Evolutionary conservation across 2,329 filamentous ascomycete genomes (phyloP).

Genomic region (Cladosporium sp.): DNA sequence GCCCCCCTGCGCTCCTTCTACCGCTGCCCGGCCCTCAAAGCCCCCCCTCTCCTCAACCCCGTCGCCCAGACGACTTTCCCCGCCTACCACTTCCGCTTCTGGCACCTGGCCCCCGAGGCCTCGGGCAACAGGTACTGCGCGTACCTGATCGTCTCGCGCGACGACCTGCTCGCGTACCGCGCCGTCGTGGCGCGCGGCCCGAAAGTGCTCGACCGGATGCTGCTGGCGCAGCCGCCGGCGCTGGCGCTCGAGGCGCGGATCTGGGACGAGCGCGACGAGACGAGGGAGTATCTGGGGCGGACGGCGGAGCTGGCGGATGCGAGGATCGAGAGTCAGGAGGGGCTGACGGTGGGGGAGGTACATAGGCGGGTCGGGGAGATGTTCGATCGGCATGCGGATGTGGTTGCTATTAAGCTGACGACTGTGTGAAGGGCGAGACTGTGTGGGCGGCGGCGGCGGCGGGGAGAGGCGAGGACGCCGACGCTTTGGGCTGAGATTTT

Average conservation of each 20-base stretch:
- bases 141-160: constrained; percentile 18
- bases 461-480: too few relatives aligned
- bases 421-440: constrained; percentile 12
- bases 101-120: constrained; percentile 15
- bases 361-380: constrained; percentile 16
- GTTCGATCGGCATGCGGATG: constrained; percentile 20
- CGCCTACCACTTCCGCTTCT: constrained; percentile 20
- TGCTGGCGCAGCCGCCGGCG: constrained; percentile 20
- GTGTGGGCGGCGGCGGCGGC: too few relatives aligned
- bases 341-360: constrained; percentile 19
- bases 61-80: constrained; percentile 19
- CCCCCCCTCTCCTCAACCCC: constrained; percentile 18
- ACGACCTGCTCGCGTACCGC: constrained; percentile 13
- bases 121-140: constrained; percentile 16
- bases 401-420: constrained; percentile 21
- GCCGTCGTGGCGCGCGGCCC: constrained; percentile 3
- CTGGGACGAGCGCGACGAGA: constrained; percentile 20
- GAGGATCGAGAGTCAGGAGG: constrained; percentile 14
- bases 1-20: constrained; percentile 7
- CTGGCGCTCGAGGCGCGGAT: constrained; percentile 16
- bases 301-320: constrained; percentile 15
- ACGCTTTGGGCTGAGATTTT: too few relatives aligned
- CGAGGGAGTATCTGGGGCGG: constrained; percentile 19
- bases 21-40: constrained; percentile 1
- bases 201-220: constrained; percentile 17